Percentiles rank a stretch among this genome's conserved stretches.
phyloP scores from a whole-genome alignment of 73 alveolate species.

The Symbiodinium pilosum region DNA sequence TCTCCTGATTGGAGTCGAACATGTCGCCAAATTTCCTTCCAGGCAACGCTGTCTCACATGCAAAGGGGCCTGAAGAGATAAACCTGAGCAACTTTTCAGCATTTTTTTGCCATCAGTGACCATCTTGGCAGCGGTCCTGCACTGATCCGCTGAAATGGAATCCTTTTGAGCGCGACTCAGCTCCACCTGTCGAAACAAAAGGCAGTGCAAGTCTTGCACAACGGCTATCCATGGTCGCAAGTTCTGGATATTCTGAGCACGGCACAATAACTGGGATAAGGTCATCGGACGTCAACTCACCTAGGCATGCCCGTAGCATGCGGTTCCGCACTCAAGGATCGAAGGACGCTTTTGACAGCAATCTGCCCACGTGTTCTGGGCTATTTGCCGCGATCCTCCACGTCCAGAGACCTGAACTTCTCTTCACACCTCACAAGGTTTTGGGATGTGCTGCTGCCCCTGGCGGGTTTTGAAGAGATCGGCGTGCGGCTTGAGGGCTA shows the following conservation, averaged over 20 bases:
- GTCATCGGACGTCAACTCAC: constrained; percentile 82
- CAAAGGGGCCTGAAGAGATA: not conserved
- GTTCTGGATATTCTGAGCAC: not conserved
- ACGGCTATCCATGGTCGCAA: not conserved
- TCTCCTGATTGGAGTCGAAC: constrained; percentile 79
- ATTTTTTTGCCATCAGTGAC: too few species aligned
- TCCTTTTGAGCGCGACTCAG: constrained; percentile 61
- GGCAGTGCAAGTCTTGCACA: not conserved
- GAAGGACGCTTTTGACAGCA: not conserved
- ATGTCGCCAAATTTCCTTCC: constrained; percentile 83
- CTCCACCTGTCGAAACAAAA: constrained; percentile 20
- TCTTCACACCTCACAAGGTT: constrained; percentile 37
- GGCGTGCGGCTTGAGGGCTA: not conserved
- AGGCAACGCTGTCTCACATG: too few species aligned
- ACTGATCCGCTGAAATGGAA: constrained; percentile 36
- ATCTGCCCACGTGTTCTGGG: not conserved
- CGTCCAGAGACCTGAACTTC: constrained; percentile 35
- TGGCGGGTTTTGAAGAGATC: too few species aligned
- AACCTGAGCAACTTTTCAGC: too few species aligned
- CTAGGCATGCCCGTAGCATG: not conserved
- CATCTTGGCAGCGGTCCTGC: constrained; percentile 17
- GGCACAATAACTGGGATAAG: constrained; percentile 33
- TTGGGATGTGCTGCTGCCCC: too few species aligned
- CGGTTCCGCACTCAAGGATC: too few species aligned
- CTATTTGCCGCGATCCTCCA: constrained; percentile 51